Evolutionary conservation across 176 grass and related monocot genomes (phyloP), one percentile per base, ranked within the genome.

Genomic region (Cymbopogon citratus): DNA sequence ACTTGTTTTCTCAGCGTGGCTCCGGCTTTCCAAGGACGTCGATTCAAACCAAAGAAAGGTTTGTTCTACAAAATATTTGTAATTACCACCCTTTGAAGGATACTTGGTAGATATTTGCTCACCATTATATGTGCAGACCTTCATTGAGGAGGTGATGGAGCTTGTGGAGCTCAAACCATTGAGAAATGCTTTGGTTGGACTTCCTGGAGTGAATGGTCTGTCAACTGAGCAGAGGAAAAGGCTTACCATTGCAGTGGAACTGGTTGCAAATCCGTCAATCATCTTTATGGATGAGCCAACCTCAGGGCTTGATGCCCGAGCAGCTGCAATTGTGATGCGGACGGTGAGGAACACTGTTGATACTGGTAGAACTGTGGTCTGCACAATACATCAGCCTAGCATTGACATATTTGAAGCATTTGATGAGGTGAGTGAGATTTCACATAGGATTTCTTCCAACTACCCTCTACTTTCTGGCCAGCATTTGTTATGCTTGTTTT

Each of bases 401-500:
- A 97, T 97, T 79, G 94, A 97, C 72, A 94, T 97, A 72, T 97
- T 97, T 89, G 94, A 97, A 97, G 85, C 94, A 38, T 97, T 97
- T 21, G 91, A 97, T 88, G 94, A 97, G 94, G 94, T 56, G 52
- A 76, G 84, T 49, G 39, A 74, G 29, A 56, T 39, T 44, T 84
- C 25, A 2, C 16, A 38, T 28, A 11, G 3, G 26, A 64, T 79
- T 66, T 66, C 33, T 81, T 28, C 49, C 43, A 76, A 2, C 63
- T 69, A 75, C 27, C 29, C 63, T 35, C 14, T 66, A 38, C 18
- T 61, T 4, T 36, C 1, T 24, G 15, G 45, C 66, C 79, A 64
- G 15, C 26, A 24, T 48, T 74, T 46, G n/a, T 25, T 8, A 69
- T 75, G 46, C 0, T 64, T 18, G 12, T 28, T 85, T 80, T 31